Base-by-base conservation (phyloP, 2,329 filamentous ascomycete genomes). In the Ilyonectria sp. region DNA sequence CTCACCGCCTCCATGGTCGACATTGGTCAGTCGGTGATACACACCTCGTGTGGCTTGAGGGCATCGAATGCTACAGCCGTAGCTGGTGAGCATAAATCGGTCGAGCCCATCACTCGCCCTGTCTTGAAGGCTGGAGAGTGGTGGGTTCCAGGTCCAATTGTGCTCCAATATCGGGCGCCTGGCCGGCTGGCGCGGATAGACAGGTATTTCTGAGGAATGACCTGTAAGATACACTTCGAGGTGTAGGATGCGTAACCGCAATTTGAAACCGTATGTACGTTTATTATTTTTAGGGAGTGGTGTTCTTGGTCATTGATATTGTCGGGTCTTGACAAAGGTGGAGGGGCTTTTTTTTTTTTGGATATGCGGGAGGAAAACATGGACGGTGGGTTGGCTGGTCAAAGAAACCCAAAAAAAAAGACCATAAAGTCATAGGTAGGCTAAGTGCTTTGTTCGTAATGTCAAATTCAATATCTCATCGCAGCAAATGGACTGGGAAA, bases 391-490 rank as follows among this genome's bases (percentile, higher is more conserved):
- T 44, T 44, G 62, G 62, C 37, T 60, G 29, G 40, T 37, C 33
- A 65, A 60, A 58, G 35, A 53, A 52, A 33, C 29, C 40, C 47
- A 65, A 65, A 65, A 65, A 65, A 65, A 60, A 46, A 59, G 63
- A 35, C 26, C 35, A 40, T 33, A 35, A 35, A 60, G 33, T 52
- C 43, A 13, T 47, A n/a, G 35, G 58, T 47, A n/a, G 35, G 58
- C 50, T 61, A 52, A n/a, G 55, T 65, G 21, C 56, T 65, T 60
- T 55, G 40, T 60, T 57, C 50, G 21, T 65, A 61, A 65, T 65
- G 63, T 65, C 46, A 61, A 65, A 61, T 65, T 43, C 37, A 65
- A 65, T 17, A 57, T 57, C 23, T 47, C 44, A 44, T 55, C 50
- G 52, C 57, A 60, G 52, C 26, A 13, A n/a, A 15, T 55, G 44